phyloP scores from a whole-genome alignment of 257 asterid genomes.

The Solanum habrochaites region DNA sequence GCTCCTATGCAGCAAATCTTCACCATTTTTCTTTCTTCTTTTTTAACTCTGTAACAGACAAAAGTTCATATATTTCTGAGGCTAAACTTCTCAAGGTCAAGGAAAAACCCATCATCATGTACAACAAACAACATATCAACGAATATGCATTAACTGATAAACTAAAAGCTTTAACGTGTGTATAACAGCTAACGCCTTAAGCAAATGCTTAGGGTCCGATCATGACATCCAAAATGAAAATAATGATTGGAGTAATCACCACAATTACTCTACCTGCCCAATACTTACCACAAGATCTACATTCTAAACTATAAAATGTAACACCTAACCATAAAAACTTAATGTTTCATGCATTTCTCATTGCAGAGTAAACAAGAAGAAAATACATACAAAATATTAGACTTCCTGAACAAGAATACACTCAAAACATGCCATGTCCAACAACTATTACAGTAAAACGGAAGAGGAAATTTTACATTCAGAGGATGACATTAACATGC shows the following conservation, averaged over 20 bases:
- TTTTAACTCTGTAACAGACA: conserved; percentile 14
- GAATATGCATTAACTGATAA: background rate
- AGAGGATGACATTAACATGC: background rate
- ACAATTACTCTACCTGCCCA: background rate
- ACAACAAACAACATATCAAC: background rate
- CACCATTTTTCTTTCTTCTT: conserved; percentile 48
- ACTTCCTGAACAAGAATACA: background rate
- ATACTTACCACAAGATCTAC: background rate
- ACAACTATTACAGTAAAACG: background rate
- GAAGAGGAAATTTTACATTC: background rate
- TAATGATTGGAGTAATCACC: background rate
- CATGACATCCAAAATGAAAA: background rate
- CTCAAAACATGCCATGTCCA: background rate
- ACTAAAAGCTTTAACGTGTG: background rate
- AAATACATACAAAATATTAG: background rate
- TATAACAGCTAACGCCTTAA: background rate
- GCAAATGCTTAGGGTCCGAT: background rate
- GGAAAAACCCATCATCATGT: background rate
- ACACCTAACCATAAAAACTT: background rate
- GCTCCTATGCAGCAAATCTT: conserved; percentile 97
- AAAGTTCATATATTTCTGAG: background rate
- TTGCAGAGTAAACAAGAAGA: background rate
- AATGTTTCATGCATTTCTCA: background rate
- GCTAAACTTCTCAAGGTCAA: background rate
- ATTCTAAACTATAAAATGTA: background rate